phyloP scores from a whole-genome alignment of 176 grass and related monocot species.

The Tillandsia leiboldiana region DNA sequence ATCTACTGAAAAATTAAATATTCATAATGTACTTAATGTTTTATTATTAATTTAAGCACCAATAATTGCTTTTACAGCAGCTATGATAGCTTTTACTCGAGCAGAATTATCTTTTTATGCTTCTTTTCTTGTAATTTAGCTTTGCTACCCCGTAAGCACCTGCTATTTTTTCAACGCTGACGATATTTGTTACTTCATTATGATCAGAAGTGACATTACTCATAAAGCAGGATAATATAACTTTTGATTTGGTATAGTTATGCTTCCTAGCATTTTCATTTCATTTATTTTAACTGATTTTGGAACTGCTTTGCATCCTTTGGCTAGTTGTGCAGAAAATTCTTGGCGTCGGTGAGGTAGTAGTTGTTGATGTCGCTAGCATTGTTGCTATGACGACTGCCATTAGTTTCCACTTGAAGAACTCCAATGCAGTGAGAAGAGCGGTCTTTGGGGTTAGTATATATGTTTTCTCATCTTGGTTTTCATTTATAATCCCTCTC shows the following conservation, averaged over 20 bases:
- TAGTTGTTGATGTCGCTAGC: constrained; percentile 62
- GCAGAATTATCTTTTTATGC: no score
- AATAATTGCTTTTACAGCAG: no score
- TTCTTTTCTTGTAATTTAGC: no score
- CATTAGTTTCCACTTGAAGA: constrained; percentile 74
- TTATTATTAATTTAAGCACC: no score
- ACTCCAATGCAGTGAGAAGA: constrained; percentile 55
- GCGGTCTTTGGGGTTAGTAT: constrained; percentile 58
- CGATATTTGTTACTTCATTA: no score
- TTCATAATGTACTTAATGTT: no score
- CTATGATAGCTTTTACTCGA: no score
- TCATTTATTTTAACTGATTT: constrained; percentile 11
- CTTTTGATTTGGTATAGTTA: neutral
- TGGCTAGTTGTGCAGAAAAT: constrained; percentile 91
- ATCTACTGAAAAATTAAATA: no score
- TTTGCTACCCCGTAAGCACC: no score
- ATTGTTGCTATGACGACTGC: constrained; percentile 75
- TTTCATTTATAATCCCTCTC: neutral
- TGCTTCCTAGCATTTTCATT: neutral
- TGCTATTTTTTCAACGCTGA: no score
- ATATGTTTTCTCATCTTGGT: neutral
- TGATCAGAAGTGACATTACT: neutral
- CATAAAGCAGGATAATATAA: neutral
- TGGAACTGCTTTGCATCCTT: constrained; percentile 8
- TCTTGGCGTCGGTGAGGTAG: constrained; percentile 54